Conservation (phyloP, 1,284 basidiomycete species). For the Cutaneotrichosporon spelunceum region DNA sequence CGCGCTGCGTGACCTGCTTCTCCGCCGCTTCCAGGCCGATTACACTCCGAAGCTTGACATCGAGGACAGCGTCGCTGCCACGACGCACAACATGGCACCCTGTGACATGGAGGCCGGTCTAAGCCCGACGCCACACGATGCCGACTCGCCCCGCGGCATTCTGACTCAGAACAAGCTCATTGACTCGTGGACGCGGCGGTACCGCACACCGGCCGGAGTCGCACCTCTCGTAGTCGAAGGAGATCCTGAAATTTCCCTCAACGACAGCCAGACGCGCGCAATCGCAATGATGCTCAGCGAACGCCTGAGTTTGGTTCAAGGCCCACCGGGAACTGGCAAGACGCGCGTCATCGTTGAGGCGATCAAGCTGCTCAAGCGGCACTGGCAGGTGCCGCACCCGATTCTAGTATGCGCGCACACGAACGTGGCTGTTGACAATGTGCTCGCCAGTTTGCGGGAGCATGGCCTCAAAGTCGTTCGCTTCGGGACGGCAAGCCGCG, state of each 20-base stretch:
- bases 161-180: constrained; percentile 69
- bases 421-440: constrained; percentile 90
- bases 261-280: constrained; percentile 73
- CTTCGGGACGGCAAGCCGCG: constrained; percentile 64
- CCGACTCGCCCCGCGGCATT: constrained; percentile 51
- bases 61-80: constrained; percentile 20
- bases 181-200: constrained; percentile 69
- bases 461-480: constrained; percentile 71
- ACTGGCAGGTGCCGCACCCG: constrained; percentile 79
- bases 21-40: constrained; percentile 56
- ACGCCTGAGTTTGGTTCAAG: constrained; percentile 77
- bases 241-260: constrained; percentile 73
- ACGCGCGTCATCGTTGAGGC: constrained; percentile 87
- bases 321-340: constrained; percentile 94
- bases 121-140: constrained; percentile 18
- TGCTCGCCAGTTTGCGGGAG: constrained; percentile 64
- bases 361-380: constrained; percentile 71
- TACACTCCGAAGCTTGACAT: constrained; percentile 25
- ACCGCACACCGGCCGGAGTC: constrained; percentile 56
- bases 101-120: constrained; percentile 40
- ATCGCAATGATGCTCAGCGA: constrained; percentile 83
- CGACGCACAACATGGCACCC: constrained; percentile 28
- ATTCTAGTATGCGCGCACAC: constrained; percentile 88
- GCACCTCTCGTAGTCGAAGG: constrained; percentile 68
- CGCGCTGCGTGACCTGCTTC: constrained; percentile 63